Evolutionary conservation across 352 stramenopile genomes (phyloP).

Genomic region (Elongisporangium prolatum): DNA sequence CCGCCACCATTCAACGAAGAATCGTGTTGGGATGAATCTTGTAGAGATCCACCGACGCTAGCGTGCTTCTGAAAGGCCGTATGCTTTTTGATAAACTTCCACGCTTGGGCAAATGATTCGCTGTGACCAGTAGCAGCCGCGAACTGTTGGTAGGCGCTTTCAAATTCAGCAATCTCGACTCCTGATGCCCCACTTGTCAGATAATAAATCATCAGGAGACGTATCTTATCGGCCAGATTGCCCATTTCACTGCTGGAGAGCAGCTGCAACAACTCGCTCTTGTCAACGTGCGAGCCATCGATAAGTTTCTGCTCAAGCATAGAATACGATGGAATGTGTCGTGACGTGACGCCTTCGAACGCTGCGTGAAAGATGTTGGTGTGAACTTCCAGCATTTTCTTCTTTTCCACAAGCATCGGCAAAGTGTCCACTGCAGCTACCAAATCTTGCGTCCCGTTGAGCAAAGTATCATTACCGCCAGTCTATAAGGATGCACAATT

Average conservation of each 20-base stretch:
- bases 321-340: slow-evolving; percentile 79
- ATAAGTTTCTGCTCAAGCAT: slow-evolving; percentile 88
- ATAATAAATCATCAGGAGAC: slow-evolving; percentile 87
- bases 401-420: slow-evolving; percentile 79
- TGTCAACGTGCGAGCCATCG: slow-evolving; percentile 66
- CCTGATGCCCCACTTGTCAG: slow-evolving; percentile 64
- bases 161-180: slow-evolving; percentile 71
- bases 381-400: slow-evolving; percentile 87
- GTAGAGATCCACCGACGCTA: slow-evolving; percentile 50
- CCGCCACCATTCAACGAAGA: slow-evolving; percentile 14
- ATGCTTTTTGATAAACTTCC: slow-evolving; percentile 81
- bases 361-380: slow-evolving; percentile 86
- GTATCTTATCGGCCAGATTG: slow-evolving; percentile 74
- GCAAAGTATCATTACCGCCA: slow-evolving; percentile 54
- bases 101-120: slow-evolving; percentile 49
- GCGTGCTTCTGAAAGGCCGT: slow-evolving; percentile 78
- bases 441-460: slow-evolving; percentile 79
- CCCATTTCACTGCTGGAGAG: slow-evolving; percentile 58
- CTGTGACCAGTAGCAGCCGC: slow-evolving; percentile 22
- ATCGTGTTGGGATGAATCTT: slow-evolving; percentile 14
- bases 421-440: slow-evolving; percentile 82
- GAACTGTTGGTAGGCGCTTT: slow-evolving; percentile 65
- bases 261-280: slow-evolving; percentile 65
- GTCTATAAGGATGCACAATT: slow-evolving; percentile 21
- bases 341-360: slow-evolving; percentile 72